Evolutionary conservation across 164 flowering plant species (phyloP).

Genomic region (Magnolia changhungtana): DNA sequence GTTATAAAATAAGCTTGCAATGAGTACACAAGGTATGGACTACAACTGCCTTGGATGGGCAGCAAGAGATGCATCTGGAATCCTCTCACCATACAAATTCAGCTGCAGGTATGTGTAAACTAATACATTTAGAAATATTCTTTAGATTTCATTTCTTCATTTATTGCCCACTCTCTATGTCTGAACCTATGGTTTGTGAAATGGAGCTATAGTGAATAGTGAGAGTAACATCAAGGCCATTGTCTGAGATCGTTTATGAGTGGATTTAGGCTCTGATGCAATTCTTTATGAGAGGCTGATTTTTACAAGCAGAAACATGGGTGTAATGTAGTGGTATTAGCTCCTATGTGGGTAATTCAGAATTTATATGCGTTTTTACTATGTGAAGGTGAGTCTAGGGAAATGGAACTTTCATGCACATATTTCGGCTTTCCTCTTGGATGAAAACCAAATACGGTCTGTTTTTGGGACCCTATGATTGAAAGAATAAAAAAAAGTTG

Average conservation of each 20-base stretch:
- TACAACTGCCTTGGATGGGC: slow-evolving; percentile 70
- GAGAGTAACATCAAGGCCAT: neutral
- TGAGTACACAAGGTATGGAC: slow-evolving; percentile 29
- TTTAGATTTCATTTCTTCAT: neutral
- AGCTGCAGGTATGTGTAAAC: slow-evolving; percentile 48
- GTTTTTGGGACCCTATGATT: no score
- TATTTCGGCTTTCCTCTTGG: no score
- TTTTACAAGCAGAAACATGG: neutral
- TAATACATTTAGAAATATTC: neutral
- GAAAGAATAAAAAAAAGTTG: no score
- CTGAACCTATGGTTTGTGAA: no score
- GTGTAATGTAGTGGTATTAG: no score
- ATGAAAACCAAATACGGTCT: no score
- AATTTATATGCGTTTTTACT: no score
- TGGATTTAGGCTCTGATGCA: neutral
- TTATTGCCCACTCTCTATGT: neutral
- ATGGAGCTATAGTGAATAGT: no score
- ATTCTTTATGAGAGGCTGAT: neutral
- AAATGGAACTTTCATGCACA: no score
- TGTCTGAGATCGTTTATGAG: neutral
- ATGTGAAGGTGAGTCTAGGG: no score
- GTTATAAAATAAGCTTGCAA: slow-evolving; percentile 6
- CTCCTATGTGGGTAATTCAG: no score
- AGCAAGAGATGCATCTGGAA: slow-evolving; percentile 72
- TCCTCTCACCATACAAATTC: slow-evolving; percentile 64